Evolutionary conservation across 495 filamentous ascomycete species (phyloP), one percentile per base, ranked within the genome.

Genomic region (Ascobolus immersus): DNA sequence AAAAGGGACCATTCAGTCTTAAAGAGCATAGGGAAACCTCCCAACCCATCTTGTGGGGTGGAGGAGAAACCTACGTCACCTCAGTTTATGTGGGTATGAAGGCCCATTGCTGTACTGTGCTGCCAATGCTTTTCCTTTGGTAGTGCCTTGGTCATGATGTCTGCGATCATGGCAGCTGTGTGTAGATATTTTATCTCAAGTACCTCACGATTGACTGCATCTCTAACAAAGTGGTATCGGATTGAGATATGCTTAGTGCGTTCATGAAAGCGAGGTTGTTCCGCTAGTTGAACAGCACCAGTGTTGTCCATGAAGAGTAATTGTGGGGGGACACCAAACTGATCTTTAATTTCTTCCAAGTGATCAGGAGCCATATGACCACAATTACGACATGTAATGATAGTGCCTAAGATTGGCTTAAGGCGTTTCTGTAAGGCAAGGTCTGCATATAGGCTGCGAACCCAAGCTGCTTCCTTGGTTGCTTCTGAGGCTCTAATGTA

Each of bases 121-220:
- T n/a, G n/a, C n/a, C n/a, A n/a, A n/a, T n/a, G n/a, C n/a, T n/a
- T n/a, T n/a, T 32, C 28, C 8, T 17, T 5, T 2, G 21, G 21
- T 18, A 38, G n/a, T 22, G 44, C 28, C 23, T 48, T 50, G 0
- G 45, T 50, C 19, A 48, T 25, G 10, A 36, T 37, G 21, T 50
- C 42, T 21, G 42, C 47, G 3, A 33, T 18, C 33, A 44, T 45
- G 10, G 43, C 15, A 7, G 9, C 17, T 0, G 37, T 44, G 10
- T 31, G 35, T 0, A 42, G 11, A 10, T 39, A 39, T 3, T 29
- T 24, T 0, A 35, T 12, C 7, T 21, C 9, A 2, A 44, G 35
- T 1, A 37, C 4, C 1, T 32, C 33, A 33, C 36, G 12, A 2
- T 29, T 29, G 18, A 33, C 22, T 2, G 17, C 17, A 9, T 46